Percentiles rank a stretch among this genome's conserved stretches.
phyloP scores from a whole-genome alignment of 1,284 basidiomycete genomes.

The Pseudozyma thailandica region DNA sequence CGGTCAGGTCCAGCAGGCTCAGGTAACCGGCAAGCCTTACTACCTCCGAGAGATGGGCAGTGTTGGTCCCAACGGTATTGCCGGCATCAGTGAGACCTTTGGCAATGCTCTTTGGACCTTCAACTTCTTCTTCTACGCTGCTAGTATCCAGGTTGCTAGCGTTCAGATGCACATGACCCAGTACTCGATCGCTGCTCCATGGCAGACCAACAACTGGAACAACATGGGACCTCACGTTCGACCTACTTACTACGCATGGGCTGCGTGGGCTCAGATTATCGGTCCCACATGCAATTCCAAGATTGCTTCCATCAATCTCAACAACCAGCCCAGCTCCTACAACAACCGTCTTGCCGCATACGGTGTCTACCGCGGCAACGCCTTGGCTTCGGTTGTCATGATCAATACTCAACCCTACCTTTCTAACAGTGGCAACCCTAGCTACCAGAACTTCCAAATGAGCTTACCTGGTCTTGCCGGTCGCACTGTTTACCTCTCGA shows the following conservation, averaged over 20 bases:
- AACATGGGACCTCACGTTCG: slow-evolving; percentile 43
- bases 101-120: slow-evolving; percentile 58
- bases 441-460: slow-evolving; percentile 37
- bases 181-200: slow-evolving; percentile 47
- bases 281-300: slow-evolving; percentile 48
- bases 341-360: slow-evolving; percentile 46
- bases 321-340: slow-evolving; percentile 33
- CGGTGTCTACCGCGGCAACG: slow-evolving; percentile 36
- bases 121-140: slow-evolving; percentile 60
- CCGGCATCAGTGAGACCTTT: slow-evolving; percentile 56
- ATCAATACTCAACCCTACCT: slow-evolving; percentile 52
- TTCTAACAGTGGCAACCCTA: slow-evolving; percentile 11
- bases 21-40: slow-evolving; percentile 56
- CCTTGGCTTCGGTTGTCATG: slow-evolving; percentile 42
- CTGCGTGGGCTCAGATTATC: slow-evolving; percentile 55
- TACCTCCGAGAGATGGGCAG: slow-evolving; percentile 60
- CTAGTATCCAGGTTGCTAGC: slow-evolving; percentile 47
- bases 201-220: slow-evolving; percentile 45
- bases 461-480: slow-evolving; percentile 44
- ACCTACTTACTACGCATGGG: slow-evolving; percentile 57
- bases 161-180: slow-evolving; percentile 62
- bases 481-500: slow-evolving; percentile 47
- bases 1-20: slow-evolving; percentile 42
- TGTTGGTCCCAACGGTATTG: slow-evolving; percentile 53
- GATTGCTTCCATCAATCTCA: slow-evolving; percentile 35